A percentile compares a stretch with the other conserved stretches of the same genome.
Conservation (phyloP, 129 eudicot species). For the Chrysanthemum seticuspe region DNA sequence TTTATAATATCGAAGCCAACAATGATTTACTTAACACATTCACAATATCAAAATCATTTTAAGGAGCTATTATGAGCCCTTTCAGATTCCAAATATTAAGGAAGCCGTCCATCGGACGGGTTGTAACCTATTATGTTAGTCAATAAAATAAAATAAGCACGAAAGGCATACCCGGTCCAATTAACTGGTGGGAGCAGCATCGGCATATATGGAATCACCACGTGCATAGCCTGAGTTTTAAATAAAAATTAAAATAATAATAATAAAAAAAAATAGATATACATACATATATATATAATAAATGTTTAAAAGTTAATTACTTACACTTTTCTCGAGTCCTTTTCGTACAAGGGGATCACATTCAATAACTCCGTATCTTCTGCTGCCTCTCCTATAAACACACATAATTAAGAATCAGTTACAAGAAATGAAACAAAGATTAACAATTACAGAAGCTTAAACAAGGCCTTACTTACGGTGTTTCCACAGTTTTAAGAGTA, state of each 20-base stretch:
- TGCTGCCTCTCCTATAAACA: conserved; percentile 54
- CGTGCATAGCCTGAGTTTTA: conserved; percentile 81
- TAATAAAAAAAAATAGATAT: not conserved
- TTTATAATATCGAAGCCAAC: no score
- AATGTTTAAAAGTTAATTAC: conserved; percentile 22
- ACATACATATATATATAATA: not conserved
- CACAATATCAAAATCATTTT: no score
- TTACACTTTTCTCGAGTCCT: conserved; percentile 88
- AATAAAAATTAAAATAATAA: not conserved
- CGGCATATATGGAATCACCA: conserved; percentile 99
- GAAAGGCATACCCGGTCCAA: conserved; percentile 78
- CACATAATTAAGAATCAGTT: conserved; percentile 5
- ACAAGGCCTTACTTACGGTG: conserved; percentile 54
- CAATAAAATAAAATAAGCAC: not conserved
- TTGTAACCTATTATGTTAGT: not conserved
- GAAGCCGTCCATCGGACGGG: no score
- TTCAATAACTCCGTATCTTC: conserved; percentile 90
- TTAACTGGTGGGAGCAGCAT: conserved; percentile 87
- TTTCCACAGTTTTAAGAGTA: conserved; percentile 61
- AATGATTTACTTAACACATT: no score
- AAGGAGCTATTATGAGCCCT: no score
- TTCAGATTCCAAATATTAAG: no score
- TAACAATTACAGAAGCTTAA: not conserved
- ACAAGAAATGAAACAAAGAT: conserved; percentile 8
- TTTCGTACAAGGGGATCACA: conserved; percentile 87